Evolutionary conservation across 148 eudicot species (phyloP).

Genomic region (Rhododendron ferrugineum): DNA sequence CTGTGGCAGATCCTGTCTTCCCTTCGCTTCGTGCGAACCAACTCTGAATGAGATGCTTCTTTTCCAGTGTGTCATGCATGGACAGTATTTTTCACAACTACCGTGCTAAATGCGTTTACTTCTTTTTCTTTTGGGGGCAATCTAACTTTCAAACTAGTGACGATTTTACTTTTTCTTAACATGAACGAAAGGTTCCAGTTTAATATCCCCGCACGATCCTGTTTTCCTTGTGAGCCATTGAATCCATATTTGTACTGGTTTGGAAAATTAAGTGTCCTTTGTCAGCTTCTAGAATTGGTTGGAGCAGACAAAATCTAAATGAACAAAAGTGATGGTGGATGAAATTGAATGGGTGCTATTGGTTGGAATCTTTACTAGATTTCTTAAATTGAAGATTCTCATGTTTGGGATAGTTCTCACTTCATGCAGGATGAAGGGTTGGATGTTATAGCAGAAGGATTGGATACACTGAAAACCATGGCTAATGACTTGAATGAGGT

Average conservation of each 20-base stretch:
- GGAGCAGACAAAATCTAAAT: not conserved
- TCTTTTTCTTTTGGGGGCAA: not conserved
- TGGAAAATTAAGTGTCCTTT: not conserved
- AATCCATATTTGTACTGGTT: not conserved
- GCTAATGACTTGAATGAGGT: constrained; percentile 62
- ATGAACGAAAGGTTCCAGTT: not conserved
- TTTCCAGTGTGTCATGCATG: not conserved
- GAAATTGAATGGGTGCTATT: not conserved
- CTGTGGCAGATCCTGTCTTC: not conserved
- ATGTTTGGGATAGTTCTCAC: not conserved
- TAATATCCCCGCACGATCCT: not conserved
- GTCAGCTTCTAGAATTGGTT: not conserved
- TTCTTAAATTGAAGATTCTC: not conserved
- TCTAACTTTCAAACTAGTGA: not conserved
- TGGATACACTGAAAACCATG: constrained; percentile 60
- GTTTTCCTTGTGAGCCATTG: not conserved
- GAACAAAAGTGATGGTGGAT: not conserved
- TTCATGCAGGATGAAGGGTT: constrained; percentile 55
- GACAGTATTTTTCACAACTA: not conserved
- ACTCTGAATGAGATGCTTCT: not conserved
- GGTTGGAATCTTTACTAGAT: not conserved
- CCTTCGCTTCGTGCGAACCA: not conserved
- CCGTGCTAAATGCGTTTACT: not conserved
- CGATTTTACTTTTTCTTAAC: not conserved
- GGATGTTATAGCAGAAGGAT: constrained; percentile 56